phyloP scores from a whole-genome alignment of 2,329 filamentous ascomycete genomes.

The Exophiala aquamarina region DNA sequence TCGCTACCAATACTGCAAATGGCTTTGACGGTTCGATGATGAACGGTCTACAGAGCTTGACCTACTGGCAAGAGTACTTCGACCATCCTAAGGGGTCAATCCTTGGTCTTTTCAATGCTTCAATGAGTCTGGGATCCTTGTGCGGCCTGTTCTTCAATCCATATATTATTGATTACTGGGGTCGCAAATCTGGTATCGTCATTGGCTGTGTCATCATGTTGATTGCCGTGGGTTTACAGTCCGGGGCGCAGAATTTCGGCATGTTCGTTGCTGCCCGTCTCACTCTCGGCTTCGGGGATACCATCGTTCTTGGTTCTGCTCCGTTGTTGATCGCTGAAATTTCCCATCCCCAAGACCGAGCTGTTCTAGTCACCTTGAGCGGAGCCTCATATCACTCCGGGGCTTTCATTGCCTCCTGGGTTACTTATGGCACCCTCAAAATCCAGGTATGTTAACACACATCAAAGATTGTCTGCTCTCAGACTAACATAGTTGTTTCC shows the following conservation, averaged over 20 bases:
- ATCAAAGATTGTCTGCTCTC: no score
- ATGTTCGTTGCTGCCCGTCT: slow-evolving; percentile 40
- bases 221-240: slow-evolving; percentile 67
- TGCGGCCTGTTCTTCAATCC: slow-evolving; percentile 69
- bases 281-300: slow-evolving; percentile 42
- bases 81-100: slow-evolving; percentile 45
- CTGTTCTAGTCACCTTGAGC: slow-evolving; percentile 64
- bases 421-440: background rate
- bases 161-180: slow-evolving; percentile 61
- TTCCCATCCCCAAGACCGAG: slow-evolving; percentile 68
- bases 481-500: no score
- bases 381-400: slow-evolving; percentile 69
- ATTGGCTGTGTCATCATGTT: slow-evolving; percentile 65
- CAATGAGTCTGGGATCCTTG: slow-evolving; percentile 70
- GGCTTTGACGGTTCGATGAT: slow-evolving; percentile 49
- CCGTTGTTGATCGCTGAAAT: slow-evolving; percentile 66
- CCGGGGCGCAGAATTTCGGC: slow-evolving; percentile 64
- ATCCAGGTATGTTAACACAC: background rate
- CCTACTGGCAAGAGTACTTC: slow-evolving; percentile 65
- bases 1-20: slow-evolving; percentile 3
- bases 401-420: slow-evolving; percentile 32
- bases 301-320: slow-evolving; percentile 62
- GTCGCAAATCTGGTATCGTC: slow-evolving; percentile 65
- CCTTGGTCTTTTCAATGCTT: slow-evolving; percentile 63
- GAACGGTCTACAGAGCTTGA: slow-evolving; percentile 49